Base-by-base conservation (phyloP, 163 green algal species). In the Coccomyxa subellipsoidea region DNA sequence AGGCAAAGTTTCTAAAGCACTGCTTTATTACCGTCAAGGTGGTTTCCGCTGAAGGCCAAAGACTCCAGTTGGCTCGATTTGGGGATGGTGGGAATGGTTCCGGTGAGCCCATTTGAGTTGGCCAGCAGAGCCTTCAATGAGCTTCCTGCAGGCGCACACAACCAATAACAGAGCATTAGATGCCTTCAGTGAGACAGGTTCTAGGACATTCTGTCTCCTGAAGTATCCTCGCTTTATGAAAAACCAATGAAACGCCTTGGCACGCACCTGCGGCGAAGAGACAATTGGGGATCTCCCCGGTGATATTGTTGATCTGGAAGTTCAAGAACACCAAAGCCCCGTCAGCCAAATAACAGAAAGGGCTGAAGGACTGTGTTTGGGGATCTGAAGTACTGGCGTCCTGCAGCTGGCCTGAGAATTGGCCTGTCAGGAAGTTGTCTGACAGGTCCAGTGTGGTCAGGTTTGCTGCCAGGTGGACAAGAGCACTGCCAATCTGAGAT, bases 361-460 rank as follows among this genome's bases (percentile, higher is more conserved):
- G 29, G 66, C 66, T 73, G 66, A 34, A 18, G 29, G 27, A 32
- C 21, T 73, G 21, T 10, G 66, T 32, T 23, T 34, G 1, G 29
- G 66, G 18, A 31, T 34, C 66, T 34, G 66, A 31, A 75, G 66
- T 25, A 25, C 8, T 31, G 66, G 23, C 66, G 66, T 8, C 25
- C 15, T 15, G 23, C 15, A 75, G 25, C 66, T 75, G 18, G 8
- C 66, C 66, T 35, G 66, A 8, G 8, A 75, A 34, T 8, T 7
- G 21, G 34, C 70, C 70, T 47, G 7, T 47, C 1, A 77, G 21
- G 27, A 25, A 38, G 32, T 77, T 77, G 23, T 38, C 31, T 27
- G 70, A 77, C 27, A 77, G 70, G 70, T 77, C 70, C 70, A 77
- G 70, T 7, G 31, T n/a, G 8, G 34, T 34, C 34, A 77, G 32